Base-by-base conservation (phyloP, 441 rosid genomes). In the Aquilaria agallochum region DNA sequence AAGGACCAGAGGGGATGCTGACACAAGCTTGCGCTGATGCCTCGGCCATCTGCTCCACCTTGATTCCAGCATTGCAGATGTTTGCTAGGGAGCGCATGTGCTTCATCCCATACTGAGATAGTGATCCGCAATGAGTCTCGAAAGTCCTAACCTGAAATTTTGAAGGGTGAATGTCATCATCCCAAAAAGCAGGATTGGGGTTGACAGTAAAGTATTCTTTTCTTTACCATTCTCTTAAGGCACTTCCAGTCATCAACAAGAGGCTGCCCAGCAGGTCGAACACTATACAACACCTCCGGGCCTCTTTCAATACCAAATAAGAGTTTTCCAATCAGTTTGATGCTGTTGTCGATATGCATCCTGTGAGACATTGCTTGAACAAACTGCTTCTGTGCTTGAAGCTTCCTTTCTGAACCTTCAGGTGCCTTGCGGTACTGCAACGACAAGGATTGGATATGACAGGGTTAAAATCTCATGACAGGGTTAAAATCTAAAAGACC, bases 171-270 rank as follows among this genome's bases (percentile, higher is more conserved):
- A 20, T 20, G 27, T 20, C 27, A 20, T 34, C 40, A 34, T 34
- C 6, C 40, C 6, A 34, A 34, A 34, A 3, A 34, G 5, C 40
- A 6, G 40, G 40, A 6, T 34, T 34, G 40, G 40, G 40, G 0
- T 34, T 34, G 40, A 6, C 40, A 34, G 40, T 6, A 34, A 34
- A 34, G 40, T 3, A 34, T 3, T 61, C 83, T 67, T 70, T 81
- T 85, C 87, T 81, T 76, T 78, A 82, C 87, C 82, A 82, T 62
- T 54, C 74, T 72, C 68, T 69, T 82, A 14, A 84, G 87, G 82
- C 90, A 81, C 59, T 52, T 66, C 90, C 90, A 84, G 55, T 84
- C 84, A 68, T 84, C 90, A 11, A 81, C 90, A 52, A 84, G 85
- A 56, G 83, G 85, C 52, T 74, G 70, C 45, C 83, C 85, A 36